Base-by-base conservation (phyloP, 1,139 yeast species). In the Arxiozyma telluris region DNA sequence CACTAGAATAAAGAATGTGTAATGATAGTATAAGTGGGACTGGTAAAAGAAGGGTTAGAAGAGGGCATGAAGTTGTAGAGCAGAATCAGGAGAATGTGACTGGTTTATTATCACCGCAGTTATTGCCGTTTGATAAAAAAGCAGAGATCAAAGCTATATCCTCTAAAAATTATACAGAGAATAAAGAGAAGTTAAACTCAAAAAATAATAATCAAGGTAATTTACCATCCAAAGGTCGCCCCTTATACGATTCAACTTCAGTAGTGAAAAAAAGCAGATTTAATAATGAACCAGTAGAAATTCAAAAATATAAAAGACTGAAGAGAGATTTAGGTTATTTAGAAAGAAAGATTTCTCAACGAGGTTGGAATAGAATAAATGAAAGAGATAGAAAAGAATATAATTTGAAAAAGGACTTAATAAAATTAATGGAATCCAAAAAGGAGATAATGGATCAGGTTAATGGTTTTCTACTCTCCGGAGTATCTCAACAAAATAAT, bases 311-410 rank as follows among this genome's bases (percentile, higher is more conserved):
- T 22, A 50, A 50, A 12, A 47, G 44, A 21, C 63, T 84, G 23
- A 71, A 75, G 53, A 72, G 73, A 50, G 84, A 83, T 54, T 70
- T 85, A 9, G 68, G 66, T 3, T 76, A 72, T 15, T 72, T 76
- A 51, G 83, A 81, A 60, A 70, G 71, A 17, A 79, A 79, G 60
- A 73, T 77, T 23, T 58, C 71, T 47, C 62, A 66, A 56, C 65
- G 76, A 59, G 84, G 84, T 1, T 78, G 81, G 81, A 70, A 73
- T 1, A 70, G 73, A 39, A 65, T 84, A 38, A 73, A 81, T 1
- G 60, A 64, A 18, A 65, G 68, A 47, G 89, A 86, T 60, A 78
- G 72, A 51, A 67, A 74, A 25, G 87, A 84, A 38, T 63, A 70
- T 55, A 72, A 73, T 44, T 71, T 77, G 66, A 85, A 78, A 60